phyloP scores from a whole-genome alignment of 495 filamentous ascomycete species.

The Annulohypoxylon bovei region DNA sequence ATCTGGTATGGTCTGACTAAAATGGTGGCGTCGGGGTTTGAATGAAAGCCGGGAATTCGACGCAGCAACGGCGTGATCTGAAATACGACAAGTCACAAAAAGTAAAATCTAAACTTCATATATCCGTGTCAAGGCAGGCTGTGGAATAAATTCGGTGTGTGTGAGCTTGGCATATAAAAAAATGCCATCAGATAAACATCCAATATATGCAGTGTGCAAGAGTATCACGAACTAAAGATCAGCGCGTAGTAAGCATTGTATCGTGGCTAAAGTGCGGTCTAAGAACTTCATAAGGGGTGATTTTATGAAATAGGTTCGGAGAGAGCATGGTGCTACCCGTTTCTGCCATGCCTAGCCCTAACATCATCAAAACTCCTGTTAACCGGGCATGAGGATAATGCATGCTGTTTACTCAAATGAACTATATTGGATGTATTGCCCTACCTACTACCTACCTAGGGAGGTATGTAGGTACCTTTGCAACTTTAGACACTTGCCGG shows the following conservation, averaged over 20 bases:
- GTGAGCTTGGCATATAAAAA: slow-evolving; percentile 24
- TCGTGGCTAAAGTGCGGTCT: slow-evolving; percentile 27
- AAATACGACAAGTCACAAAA: slow-evolving; percentile 3
- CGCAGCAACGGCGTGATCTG: not conserved
- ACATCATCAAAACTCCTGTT: slow-evolving; percentile 11
- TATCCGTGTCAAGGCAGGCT: not conserved
- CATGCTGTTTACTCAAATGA: slow-evolving; percentile 15
- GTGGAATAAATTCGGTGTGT: slow-evolving; percentile 17
- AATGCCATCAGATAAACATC: slow-evolving; percentile 2
- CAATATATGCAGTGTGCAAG: slow-evolving; percentile 8
- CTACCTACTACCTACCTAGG: not conserved
- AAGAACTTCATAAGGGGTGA: slow-evolving; percentile 1
- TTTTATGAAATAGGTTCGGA: not conserved
- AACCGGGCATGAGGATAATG: slow-evolving; percentile 21
- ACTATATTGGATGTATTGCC: not conserved
- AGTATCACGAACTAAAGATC: slow-evolving; percentile 17
- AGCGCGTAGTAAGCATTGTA: slow-evolving; percentile 39
- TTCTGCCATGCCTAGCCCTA: slow-evolving; percentile 9
- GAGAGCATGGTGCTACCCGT: slow-evolving; percentile 14
- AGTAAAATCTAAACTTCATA: not conserved
- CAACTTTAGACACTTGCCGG: slow-evolving; percentile 16
- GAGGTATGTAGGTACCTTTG: too few species aligned
- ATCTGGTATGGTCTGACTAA: slow-evolving; percentile 4
- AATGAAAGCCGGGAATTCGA: slow-evolving; percentile 10
- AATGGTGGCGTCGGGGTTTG: slow-evolving; percentile 14